A percentile compares a stretch with the other conserved stretches of the same genome.
Evolutionary conservation across 805 yeast species (phyloP).

Genomic region (Lipomyces yamadae): DNA sequence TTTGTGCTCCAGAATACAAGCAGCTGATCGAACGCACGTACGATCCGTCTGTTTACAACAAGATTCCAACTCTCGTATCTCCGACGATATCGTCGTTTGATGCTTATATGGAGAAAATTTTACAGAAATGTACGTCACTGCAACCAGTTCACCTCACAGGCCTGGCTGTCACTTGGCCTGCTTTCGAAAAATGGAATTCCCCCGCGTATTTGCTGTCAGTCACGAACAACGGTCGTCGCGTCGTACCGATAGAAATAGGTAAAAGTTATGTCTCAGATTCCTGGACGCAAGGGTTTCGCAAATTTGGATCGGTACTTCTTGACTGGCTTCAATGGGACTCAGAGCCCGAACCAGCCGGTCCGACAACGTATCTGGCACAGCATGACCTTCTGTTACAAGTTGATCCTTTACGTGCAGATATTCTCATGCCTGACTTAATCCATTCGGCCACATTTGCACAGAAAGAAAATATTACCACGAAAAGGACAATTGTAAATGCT

Average conservation of each 20-base stretch:
- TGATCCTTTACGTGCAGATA: constrained; percentile 33
- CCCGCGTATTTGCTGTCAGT: constrained; percentile 31
- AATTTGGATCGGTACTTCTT: constrained; percentile 33
- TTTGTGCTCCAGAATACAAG: constrained; percentile 12
- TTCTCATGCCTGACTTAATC: constrained; percentile 36
- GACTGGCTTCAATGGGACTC: constrained; percentile 19
- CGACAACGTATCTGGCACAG: constrained; percentile 37
- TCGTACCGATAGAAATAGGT: constrained; percentile 42
- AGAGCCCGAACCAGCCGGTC: constrained; percentile 17
- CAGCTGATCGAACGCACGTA: neutral
- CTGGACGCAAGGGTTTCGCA: constrained; percentile 38
- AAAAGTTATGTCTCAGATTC: constrained; percentile 31
- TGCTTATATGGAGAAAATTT: neutral
- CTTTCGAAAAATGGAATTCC: constrained; percentile 37
- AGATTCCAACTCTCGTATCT: neutral
- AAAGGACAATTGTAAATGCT: constrained; percentile 25
- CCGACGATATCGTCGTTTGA: neutral
- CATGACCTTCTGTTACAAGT: constrained; percentile 38
- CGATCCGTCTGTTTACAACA: neutral
- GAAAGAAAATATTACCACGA: neutral
- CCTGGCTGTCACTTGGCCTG: constrained; percentile 34
- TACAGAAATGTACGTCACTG: neutral
- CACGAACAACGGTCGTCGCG: constrained; percentile 33
- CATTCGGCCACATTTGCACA: constrained; percentile 5
- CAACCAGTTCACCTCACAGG: constrained; percentile 19